A percentile compares a stretch with the other conserved stretches of the same genome.
Conservation (phyloP, 331 rosid species). For the Rhamnella rubrinervis region DNA sequence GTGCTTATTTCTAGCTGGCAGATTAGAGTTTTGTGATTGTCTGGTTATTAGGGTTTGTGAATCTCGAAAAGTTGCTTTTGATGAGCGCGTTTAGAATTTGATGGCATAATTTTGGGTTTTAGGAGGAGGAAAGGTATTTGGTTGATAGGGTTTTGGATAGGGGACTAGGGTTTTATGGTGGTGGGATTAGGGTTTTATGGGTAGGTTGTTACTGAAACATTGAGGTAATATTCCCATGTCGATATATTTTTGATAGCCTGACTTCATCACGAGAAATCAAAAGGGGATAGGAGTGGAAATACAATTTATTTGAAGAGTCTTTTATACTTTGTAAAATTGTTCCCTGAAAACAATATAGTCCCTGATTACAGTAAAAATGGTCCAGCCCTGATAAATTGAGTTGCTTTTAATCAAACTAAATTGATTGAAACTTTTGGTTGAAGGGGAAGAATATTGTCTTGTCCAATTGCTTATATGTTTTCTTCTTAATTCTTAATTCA, state of each 20-base stretch:
- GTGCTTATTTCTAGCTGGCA: neutral
- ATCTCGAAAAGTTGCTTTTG: conserved; percentile 1
- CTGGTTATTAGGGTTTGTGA: conserved; percentile 35
- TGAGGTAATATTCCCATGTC: neutral
- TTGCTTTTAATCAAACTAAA: too few species aligned
- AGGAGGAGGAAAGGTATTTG: neutral
- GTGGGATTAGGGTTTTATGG: neutral
- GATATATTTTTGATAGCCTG: too few species aligned
- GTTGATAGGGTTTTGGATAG: neutral
- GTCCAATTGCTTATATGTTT: too few species aligned
- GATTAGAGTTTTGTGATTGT: conserved; percentile 21
- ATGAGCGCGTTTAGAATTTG: neutral
- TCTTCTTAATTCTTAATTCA: too few species aligned
- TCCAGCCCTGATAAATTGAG: too few species aligned
- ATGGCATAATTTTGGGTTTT: conserved; percentile 20
- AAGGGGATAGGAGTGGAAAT: neutral
- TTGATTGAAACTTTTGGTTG: too few species aligned
- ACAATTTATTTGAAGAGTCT: neutral
- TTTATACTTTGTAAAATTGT: neutral
- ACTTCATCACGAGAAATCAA: too few species aligned
- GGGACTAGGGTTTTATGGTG: conserved; percentile 12
- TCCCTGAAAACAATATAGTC: too few species aligned
- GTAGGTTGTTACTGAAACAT: neutral
- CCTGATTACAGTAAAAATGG: too few species aligned
- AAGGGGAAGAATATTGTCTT: too few species aligned